These are phyloP conservation scores for Fusarium sterilihyphosum DNA, from an alignment of 2,329 filamentous ascomycete genomes.

Conservation along the genomic window DNA sequence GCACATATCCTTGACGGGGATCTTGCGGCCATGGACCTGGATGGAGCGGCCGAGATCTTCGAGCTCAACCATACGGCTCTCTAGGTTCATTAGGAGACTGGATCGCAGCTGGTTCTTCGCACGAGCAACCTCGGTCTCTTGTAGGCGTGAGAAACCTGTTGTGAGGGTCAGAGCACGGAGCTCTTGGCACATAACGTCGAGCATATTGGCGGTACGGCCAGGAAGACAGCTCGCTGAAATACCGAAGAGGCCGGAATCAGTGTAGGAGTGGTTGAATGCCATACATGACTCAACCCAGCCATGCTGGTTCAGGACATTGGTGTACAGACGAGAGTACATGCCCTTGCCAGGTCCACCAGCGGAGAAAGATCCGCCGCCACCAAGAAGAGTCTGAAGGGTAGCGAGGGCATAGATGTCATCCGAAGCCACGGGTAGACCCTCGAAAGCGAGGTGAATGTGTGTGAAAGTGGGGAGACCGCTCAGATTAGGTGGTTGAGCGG, in stretches of 20 bases:
- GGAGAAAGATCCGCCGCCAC: constrained; percentile 95
- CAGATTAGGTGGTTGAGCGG: constrained; percentile 81
- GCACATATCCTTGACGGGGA: constrained; percentile 95
- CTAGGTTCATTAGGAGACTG: constrained; percentile 94
- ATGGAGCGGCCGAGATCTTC: constrained; percentile 96
- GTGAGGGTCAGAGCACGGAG: constrained; percentile 81
- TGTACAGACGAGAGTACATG: constrained; percentile 98
- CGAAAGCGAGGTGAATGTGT: constrained; percentile 95
- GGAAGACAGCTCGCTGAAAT: constrained; percentile 90
- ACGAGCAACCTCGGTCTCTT: constrained; percentile 81
- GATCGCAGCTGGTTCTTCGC: constrained; percentile 97
- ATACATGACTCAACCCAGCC: constrained; percentile 97
- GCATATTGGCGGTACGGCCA: constrained; percentile 80
- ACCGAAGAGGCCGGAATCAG: constrained; percentile 93
- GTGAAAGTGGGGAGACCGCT: constrained; percentile 79
- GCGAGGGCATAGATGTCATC: constrained; percentile 96
- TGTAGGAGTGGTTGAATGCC: constrained; percentile 97
- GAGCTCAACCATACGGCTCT: constrained; percentile 95
- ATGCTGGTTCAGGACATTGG: constrained; percentile 96
- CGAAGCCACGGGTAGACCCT: constrained; percentile 89
- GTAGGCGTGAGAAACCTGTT: constrained; percentile 76
- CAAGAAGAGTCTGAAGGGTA: constrained; percentile 93
- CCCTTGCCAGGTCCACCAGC: constrained; percentile 97
- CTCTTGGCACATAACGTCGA: constrained; percentile 95
- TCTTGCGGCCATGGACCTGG: constrained; percentile 93